Conservation (phyloP, 768 basidiomycete genomes). For the Rhodotorula diobovata region DNA sequence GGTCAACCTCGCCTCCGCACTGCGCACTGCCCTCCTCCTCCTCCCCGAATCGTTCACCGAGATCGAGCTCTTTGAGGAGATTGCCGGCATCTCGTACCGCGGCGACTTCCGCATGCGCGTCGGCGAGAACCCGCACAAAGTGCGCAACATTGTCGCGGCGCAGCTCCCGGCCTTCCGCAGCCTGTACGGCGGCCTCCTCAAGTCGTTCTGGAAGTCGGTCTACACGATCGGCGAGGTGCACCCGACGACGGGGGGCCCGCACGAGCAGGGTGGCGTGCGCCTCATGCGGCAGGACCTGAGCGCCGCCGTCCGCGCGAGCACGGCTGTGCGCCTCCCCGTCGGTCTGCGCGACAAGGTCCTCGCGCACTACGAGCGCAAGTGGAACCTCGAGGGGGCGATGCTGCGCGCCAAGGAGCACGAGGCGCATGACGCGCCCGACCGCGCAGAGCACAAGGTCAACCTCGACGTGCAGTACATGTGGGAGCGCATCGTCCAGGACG, state of each 20-base stretch:
- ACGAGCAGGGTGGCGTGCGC: conserved; percentile 9
- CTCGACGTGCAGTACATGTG: conserved; percentile 35
- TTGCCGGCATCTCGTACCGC: conserved; percentile 76
- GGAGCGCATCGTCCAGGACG: conserved; percentile 36
- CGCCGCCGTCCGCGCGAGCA: conserved; percentile 63
- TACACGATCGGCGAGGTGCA: conserved; percentile 39
- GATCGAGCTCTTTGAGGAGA: conserved; percentile 71
- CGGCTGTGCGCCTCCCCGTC: conserved; percentile 53
- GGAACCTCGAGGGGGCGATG: conserved; percentile 33
- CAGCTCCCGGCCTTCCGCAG: conserved; percentile 79
- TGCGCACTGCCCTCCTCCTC: conserved; percentile 81
- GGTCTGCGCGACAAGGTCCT: conserved; percentile 40
- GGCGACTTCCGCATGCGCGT: conserved; percentile 87
- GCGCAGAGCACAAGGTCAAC: neutral
- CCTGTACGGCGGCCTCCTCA: conserved; percentile 61
- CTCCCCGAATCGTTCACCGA: conserved; percentile 79
- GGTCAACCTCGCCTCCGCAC: conserved; percentile 84
- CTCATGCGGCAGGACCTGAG: conserved; percentile 62
- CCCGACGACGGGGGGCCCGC: neutral
- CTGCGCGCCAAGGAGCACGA: conserved; percentile 8
- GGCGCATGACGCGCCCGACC: conserved; percentile 13
- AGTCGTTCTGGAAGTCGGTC: conserved; percentile 40
- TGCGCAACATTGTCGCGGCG: conserved; percentile 82
- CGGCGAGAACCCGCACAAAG: conserved; percentile 89
- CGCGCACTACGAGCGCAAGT: conserved; percentile 40